Conservation (phyloP, 1,284 basidiomycete species). For the Afroboletus lepidellus region DNA sequence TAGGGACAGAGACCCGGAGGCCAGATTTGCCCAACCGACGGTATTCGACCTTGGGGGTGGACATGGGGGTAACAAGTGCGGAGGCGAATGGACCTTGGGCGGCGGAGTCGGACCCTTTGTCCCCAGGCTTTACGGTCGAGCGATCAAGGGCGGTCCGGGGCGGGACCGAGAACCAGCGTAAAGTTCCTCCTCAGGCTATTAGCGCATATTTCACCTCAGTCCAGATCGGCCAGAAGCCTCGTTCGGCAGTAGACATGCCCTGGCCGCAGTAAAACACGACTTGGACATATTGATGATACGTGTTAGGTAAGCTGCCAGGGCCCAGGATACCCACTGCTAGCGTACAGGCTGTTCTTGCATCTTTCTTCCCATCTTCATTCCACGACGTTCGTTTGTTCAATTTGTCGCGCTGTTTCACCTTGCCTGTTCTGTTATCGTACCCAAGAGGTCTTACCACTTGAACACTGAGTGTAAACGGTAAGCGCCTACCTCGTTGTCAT, state of each 20-base stretch:
- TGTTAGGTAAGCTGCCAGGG: slow-evolving; percentile 9
- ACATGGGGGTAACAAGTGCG: not conserved
- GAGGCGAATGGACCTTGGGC: too few relatives aligned
- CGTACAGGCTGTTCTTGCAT: not conserved
- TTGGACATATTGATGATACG: not conserved
- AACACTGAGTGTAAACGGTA: slow-evolving; percentile 8
- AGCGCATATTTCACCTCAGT: too few relatives aligned
- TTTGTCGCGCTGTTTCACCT: not conserved
- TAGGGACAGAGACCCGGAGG: slow-evolving; percentile 48
- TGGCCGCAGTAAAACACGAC: slow-evolving; percentile 1
- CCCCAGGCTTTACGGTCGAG: not conserved
- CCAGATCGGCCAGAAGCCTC: too few relatives aligned
- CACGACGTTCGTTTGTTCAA: not conserved
- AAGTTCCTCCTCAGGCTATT: too few relatives aligned
- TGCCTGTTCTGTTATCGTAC: not conserved
- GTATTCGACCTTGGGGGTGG: not conserved
- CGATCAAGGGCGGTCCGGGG: not conserved
- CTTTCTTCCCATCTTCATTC: not conserved
- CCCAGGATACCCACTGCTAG: not conserved
- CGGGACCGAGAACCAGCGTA: not conserved
- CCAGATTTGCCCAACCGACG: slow-evolving; percentile 22
- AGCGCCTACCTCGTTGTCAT: slow-evolving; percentile 23
- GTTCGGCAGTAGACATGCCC: too few relatives aligned
- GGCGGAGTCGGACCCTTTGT: not conserved
- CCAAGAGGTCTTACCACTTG: not conserved